Conservation (phyloP, 805 yeast genomes). For the Candida ipomoeae region DNA sequence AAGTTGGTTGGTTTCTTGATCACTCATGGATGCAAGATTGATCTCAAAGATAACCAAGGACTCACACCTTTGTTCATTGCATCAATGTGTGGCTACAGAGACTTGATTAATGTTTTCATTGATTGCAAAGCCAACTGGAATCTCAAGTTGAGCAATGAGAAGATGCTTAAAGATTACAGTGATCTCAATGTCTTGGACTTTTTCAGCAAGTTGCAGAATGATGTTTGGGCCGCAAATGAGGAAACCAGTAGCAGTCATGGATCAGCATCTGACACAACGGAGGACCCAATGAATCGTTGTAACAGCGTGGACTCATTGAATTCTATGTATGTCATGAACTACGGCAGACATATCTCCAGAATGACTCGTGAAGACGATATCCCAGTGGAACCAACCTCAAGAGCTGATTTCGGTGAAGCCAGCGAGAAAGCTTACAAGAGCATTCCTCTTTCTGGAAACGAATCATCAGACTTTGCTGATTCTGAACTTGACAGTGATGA, state of each 20-base stretch:
- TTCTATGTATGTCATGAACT: slow-evolving; percentile 35
- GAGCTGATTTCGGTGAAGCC: background rate
- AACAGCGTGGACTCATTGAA: slow-evolving; percentile 37
- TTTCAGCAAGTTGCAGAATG: slow-evolving; percentile 26
- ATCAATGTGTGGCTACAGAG: slow-evolving; percentile 67
- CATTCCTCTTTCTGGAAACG: slow-evolving; percentile 8
- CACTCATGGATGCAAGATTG: slow-evolving; percentile 63
- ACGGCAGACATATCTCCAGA: slow-evolving; percentile 38
- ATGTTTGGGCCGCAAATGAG: slow-evolving; percentile 9
- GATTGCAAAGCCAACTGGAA: slow-evolving; percentile 61
- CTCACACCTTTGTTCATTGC: slow-evolving; percentile 88
- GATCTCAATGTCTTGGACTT: slow-evolving; percentile 43
- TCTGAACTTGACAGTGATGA: slow-evolving; percentile 34
- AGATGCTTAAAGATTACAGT: slow-evolving; percentile 38
- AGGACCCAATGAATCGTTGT: slow-evolving; percentile 26
- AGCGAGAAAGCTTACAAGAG: background rate
- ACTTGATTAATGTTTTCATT: slow-evolving; percentile 55
- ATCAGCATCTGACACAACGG: slow-evolving; percentile 12
- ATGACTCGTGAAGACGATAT: slow-evolving; percentile 28
- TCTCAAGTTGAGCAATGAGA: slow-evolving; percentile 49
- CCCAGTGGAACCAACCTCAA: background rate
- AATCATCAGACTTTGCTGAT: slow-evolving; percentile 28
- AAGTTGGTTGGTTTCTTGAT: slow-evolving; percentile 61
- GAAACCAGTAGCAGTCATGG: slow-evolving; percentile 7
- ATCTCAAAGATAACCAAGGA: slow-evolving; percentile 73